Evolutionary conservation across 306 rosid genomes (phyloP).

Genomic region (Nissolia schottii): DNA sequence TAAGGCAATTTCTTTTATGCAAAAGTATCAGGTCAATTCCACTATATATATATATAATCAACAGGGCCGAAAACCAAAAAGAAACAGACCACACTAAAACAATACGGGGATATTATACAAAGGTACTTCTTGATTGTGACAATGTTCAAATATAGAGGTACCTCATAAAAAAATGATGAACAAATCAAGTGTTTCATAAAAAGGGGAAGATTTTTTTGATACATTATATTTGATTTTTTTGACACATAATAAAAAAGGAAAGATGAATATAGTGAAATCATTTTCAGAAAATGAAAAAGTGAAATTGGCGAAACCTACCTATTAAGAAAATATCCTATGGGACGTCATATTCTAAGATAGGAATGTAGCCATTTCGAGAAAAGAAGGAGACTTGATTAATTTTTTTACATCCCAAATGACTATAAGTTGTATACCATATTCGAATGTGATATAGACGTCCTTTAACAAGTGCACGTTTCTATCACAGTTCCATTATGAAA

Average conservation of each 20-base stretch:
- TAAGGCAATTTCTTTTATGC: not conserved
- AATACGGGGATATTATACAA: no score
- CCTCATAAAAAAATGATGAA: no score
- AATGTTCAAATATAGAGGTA: no score
- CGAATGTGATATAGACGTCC: not conserved
- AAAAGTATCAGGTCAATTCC: not conserved
- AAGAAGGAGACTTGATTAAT: not conserved
- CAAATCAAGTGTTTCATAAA: no score
- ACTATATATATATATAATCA: not conserved
- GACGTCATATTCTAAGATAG: not conserved
- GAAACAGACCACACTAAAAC: no score
- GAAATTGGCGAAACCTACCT: not conserved
- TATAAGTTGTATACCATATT: not conserved
- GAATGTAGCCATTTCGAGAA: not conserved
- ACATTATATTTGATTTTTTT: no score
- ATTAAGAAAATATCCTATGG: not conserved
- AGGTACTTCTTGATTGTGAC: no score
- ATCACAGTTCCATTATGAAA: not conserved
- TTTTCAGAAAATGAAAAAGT: not conserved
- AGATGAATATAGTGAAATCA: not conserved
- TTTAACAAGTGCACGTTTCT: conserved; percentile 3
- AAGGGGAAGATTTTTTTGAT: no score
- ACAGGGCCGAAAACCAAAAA: no score
- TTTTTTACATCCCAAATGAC: not conserved
- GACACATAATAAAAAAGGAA: no score